These are phyloP conservation scores for Primulina tabacum DNA, from an alignment of 257 asterid genomes.

Conservation along the genomic window DNA sequence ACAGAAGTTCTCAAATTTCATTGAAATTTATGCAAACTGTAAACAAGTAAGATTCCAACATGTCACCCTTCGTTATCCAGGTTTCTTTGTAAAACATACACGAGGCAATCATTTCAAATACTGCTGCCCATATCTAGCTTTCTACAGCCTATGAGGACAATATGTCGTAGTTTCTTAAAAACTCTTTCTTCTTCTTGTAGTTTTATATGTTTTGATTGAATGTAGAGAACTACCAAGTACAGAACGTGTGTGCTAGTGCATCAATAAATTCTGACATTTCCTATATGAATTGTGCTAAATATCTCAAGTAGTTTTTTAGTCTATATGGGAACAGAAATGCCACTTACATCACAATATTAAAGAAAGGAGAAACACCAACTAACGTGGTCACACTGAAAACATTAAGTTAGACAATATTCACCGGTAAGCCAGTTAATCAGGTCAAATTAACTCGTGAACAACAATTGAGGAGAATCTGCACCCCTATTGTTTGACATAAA, in stretches of 20 bases:
- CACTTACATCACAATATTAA: neutral
- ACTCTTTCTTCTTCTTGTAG: conserved; percentile 1
- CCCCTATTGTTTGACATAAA: conserved; percentile 1
- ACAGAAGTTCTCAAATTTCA: conserved; percentile 5
- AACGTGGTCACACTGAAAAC: neutral
- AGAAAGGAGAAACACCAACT: neutral
- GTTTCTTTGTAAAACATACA: neutral
- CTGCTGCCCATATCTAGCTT: neutral
- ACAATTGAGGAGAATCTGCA: neutral
- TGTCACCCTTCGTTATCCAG: neutral
- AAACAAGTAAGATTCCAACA: neutral
- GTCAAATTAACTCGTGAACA: conserved; percentile 9
- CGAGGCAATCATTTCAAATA: neutral
- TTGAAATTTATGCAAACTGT: conserved; percentile 8
- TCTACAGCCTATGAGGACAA: conserved; percentile 3
- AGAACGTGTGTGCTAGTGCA: too few relatives aligned
- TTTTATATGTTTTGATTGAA: neutral
- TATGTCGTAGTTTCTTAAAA: neutral
- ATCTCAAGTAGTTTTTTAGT: neutral
- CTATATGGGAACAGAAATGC: neutral
- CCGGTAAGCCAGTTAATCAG: neutral
- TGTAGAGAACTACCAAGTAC: neutral
- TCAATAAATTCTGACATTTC: too few relatives aligned
- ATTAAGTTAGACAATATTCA: neutral
- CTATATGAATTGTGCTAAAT: neutral